These are phyloP conservation scores for Trapa incisa DNA, from an alignment of 345 rosid genomes.

Conservation along the genomic window DNA sequence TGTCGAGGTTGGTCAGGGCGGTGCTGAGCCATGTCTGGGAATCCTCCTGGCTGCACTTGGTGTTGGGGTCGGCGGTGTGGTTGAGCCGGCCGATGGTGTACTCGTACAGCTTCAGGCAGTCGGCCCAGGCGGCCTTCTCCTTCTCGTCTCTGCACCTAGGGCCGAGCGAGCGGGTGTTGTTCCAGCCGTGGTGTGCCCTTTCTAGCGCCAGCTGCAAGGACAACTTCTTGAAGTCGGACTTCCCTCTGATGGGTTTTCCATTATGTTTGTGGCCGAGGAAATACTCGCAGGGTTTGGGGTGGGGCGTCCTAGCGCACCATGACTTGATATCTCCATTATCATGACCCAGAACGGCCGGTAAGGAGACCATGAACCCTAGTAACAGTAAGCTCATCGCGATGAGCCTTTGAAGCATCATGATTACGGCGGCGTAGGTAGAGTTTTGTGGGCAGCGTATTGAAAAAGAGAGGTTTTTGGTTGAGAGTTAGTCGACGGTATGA, in stretches of 20 bases:
- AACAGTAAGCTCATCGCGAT: background rate
- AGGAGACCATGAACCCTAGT: background rate
- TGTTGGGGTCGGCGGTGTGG: conserved; percentile 30
- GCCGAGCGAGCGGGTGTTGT: conserved; percentile 11
- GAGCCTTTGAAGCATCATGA: background rate
- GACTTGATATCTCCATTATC: conserved; percentile 1
- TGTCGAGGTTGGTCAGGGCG: conserved; percentile 74
- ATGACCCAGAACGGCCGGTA: background rate
- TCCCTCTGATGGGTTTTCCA: conserved; percentile 6
- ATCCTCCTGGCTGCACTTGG: conserved; percentile 47
- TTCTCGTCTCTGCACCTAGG: conserved; percentile 14
- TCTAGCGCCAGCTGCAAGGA: conserved; percentile 14
- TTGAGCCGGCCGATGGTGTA: conserved; percentile 32
- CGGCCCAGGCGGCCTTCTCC: conserved; percentile 25
- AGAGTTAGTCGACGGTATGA: too few species aligned
- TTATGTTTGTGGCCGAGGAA: conserved; percentile 14
- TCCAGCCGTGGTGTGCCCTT: conserved; percentile 10
- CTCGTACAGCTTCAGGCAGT: conserved; percentile 21
- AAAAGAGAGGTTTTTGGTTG: too few species aligned
- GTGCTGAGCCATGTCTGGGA: conserved; percentile 87
- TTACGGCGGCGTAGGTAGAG: background rate
- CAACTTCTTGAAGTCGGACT: conserved; percentile 17
- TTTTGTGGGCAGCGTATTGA: too few species aligned
- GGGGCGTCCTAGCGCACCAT: conserved; percentile 25
- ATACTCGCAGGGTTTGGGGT: conserved; percentile 22